These are phyloP conservation scores for Mikania micrantha DNA, from an alignment of 129 eudicot species.

Conservation along the genomic window DNA sequence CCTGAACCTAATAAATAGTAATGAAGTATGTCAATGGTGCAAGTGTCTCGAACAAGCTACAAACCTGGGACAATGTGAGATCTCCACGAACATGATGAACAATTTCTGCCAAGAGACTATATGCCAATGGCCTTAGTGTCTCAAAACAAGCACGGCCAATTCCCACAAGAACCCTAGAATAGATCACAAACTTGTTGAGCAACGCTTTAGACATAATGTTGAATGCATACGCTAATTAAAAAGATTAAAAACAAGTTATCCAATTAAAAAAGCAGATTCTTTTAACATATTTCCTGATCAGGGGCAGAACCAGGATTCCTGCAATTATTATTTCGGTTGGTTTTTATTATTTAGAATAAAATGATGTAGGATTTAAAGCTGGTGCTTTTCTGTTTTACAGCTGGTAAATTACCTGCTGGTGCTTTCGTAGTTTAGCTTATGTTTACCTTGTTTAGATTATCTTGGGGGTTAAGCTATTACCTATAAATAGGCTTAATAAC, in stretches of 20 bases:
- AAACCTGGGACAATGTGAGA: conserved; percentile 92
- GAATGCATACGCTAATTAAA: conserved; percentile 2
- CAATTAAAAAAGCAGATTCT: background rate
- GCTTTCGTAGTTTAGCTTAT: too few relatives aligned
- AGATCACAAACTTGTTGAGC: conserved; percentile 15
- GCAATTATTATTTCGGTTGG: too few relatives aligned
- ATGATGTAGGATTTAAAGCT: too few relatives aligned
- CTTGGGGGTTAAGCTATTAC: too few relatives aligned
- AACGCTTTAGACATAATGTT: conserved; percentile 16
- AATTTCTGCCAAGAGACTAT: conserved; percentile 94
- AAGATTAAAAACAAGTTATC: background rate
- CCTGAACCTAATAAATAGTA: background rate
- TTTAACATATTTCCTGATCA: conserved; percentile 13
- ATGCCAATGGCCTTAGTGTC: conserved; percentile 91
- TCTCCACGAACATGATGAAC: conserved; percentile 97
- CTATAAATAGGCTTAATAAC: too few relatives aligned
- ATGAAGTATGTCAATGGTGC: background rate
- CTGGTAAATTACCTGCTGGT: too few relatives aligned
- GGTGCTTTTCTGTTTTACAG: too few relatives aligned
- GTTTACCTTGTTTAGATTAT: too few relatives aligned
- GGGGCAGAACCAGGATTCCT: conserved; percentile 7
- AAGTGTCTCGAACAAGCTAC: background rate
- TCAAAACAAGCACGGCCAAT: conserved; percentile 98
- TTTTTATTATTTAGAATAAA: too few relatives aligned
- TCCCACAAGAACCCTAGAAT: conserved; percentile 89